Percentiles rank a stretch among this genome's conserved stretches.
These are phyloP conservation scores for Coniferiporia sulphurascens DNA, from an alignment of 1,284 basidiomycete genomes.

Conservation along the genomic window DNA sequence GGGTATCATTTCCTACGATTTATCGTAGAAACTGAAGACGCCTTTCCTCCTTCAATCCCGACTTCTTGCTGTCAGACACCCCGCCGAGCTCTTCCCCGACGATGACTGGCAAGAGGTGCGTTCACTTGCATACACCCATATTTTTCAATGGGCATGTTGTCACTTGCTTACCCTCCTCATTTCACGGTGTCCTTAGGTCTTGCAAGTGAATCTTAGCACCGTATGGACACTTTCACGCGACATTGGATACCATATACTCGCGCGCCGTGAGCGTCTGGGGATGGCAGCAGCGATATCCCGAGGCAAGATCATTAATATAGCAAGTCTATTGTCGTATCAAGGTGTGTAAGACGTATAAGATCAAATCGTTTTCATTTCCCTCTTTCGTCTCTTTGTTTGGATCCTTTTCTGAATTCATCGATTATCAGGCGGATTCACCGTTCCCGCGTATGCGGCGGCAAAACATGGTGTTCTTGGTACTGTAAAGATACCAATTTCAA, in stretches of 20 bases:
- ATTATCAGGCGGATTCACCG: conserved; percentile 56
- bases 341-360: conserved; percentile 35
- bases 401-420: not conserved
- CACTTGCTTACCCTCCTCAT: not conserved
- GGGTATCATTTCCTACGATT: conserved; percentile 28
- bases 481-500: not conserved
- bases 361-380: not conserved
- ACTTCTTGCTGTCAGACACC: conserved; percentile 6
- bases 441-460: conserved; percentile 90
- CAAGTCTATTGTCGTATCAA: conserved; percentile 33
- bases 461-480: conserved; percentile 75
- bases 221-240: conserved; percentile 31
- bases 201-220: conserved; percentile 33
- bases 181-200: conserved; percentile 20
- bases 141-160: not conserved
- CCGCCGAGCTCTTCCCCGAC: conserved; percentile 58
- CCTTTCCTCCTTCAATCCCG: too few species aligned
- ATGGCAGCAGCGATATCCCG: conserved; percentile 23
- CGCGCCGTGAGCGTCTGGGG: conserved; percentile 32
- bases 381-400: not conserved
- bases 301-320: conserved; percentile 37
- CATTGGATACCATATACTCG: conserved; percentile 34
- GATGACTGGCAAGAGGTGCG: conserved; percentile 25
- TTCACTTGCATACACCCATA: not conserved
- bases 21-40: not conserved